Base-by-base conservation (phyloP, 2,329 filamentous ascomycete genomes). In the Whalleya microplaca region DNA sequence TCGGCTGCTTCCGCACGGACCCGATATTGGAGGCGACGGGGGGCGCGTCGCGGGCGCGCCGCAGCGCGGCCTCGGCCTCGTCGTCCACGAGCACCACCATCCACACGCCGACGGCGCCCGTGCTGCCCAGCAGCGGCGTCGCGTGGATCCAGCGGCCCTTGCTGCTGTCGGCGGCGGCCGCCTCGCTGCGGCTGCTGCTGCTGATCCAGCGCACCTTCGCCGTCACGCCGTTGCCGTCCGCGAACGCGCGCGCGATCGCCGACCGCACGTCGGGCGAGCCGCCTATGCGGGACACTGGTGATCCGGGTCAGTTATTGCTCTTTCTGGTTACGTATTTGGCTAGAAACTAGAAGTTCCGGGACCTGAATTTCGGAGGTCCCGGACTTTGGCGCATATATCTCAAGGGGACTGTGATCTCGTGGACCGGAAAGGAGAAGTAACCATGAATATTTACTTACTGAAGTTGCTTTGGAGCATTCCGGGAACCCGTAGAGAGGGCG, bases 141-240 rank as follows among this genome's bases (percentile, higher is more conserved):
- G 88, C 90, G 70, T 92, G 89, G 41, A 92, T 88, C 89, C 89
- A 92, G 43, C 88, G 81, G 47, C 82, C 80, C 18, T n/a, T n/a
- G n/a, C 87, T 80, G 0, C 88, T 89, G 49, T 84, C 80, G 18
- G 76, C 73, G 32, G 80, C 77, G 21, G 43, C 54, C 43, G n/a
- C n/a, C n/a, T n/a, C n/a, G n/a, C n/a, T n/a, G n/a, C n/a, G n/a
- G n/a, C n/a, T n/a, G n/a, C n/a, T n/a, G n/a, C 77, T 76, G 45
- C 78, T 80, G 1, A 90, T 74, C 90, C 89, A 93, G 50, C 84
- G 83, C 14, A 93, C 83, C 68, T 90, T 90, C 3, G 88, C 88
- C 1, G 89, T 92, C 4, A 92, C 86, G 45, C 88, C 87, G 44
- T 85, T 83, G 0, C 88, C 88, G 64, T 87, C 82, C 4, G 82